These are phyloP conservation scores for Coemansia sp. DNA, from an alignment of 192 early-diverging fungal species.

Conservation along the genomic window DNA sequence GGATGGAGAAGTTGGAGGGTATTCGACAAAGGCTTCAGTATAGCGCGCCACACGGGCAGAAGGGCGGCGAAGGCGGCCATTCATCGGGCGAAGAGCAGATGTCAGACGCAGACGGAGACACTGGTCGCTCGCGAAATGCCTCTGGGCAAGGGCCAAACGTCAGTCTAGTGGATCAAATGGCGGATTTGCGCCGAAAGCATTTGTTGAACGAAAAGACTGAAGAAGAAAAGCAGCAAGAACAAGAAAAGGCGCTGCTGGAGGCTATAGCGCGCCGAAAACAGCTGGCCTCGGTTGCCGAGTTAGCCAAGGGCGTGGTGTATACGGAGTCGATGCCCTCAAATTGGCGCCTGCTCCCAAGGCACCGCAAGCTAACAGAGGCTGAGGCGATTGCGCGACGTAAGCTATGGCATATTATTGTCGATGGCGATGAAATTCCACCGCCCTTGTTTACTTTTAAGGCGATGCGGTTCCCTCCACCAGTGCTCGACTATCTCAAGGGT, in stretches of 20 bases:
- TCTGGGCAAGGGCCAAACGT: slow-evolving; percentile 61
- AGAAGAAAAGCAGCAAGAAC: slow-evolving; percentile 71
- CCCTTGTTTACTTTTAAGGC: slow-evolving; percentile 82
- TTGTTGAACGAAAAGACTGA: slow-evolving; percentile 72
- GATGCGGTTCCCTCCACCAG: slow-evolving; percentile 84
- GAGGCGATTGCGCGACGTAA: slow-evolving; percentile 66
- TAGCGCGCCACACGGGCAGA: background rate
- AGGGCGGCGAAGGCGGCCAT: background rate
- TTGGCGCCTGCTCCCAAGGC: slow-evolving; percentile 81
- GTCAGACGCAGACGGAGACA: slow-evolving; percentile 8
- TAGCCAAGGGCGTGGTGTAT: slow-evolving; percentile 87
- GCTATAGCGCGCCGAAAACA: slow-evolving; percentile 81
- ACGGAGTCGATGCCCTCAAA: slow-evolving; percentile 83
- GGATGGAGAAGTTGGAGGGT: slow-evolving; percentile 28
- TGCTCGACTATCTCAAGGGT: slow-evolving; percentile 76
- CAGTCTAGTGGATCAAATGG: slow-evolving; percentile 85
- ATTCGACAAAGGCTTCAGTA: slow-evolving; percentile 29
- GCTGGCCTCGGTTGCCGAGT: slow-evolving; percentile 82
- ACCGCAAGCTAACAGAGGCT: slow-evolving; percentile 62
- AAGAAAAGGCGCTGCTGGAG: slow-evolving; percentile 81
- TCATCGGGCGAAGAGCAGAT: slow-evolving; percentile 9
- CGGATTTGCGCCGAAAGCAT: slow-evolving; percentile 71
- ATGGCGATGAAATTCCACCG: slow-evolving; percentile 85
- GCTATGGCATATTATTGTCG: slow-evolving; percentile 88
- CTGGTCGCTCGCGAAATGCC: background rate